A percentile compares a stretch with the other conserved stretches of the same genome.
phyloP scores from a whole-genome alignment of 169 alveolate genomes.

The Plasmodium chabaudi region DNA sequence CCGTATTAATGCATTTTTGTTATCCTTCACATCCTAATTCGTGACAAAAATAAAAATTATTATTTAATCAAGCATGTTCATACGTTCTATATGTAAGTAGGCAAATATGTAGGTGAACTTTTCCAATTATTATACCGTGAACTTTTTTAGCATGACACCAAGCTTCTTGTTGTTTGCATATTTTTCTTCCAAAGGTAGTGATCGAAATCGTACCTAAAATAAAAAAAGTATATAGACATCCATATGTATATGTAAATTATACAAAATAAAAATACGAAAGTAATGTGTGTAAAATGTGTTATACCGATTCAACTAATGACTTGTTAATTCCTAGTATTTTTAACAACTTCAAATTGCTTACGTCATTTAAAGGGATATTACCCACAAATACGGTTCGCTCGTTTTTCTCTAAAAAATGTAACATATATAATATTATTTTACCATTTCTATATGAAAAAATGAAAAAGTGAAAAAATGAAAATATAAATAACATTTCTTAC shows the following conservation, averaged over 20 bases:
- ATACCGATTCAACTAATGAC: constrained; percentile 62
- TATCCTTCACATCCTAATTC: constrained; percentile 47
- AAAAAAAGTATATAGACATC: not conserved
- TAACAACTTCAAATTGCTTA: constrained; percentile 6
- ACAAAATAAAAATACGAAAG: not conserved
- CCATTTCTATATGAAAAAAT: not conserved
- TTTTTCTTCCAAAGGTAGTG: constrained; percentile 39
- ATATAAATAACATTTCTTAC: not conserved
- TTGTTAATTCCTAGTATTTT: constrained; percentile 11
- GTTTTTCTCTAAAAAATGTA: constrained; percentile 3
- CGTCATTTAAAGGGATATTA: constrained; percentile 24
- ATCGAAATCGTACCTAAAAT: constrained; percentile 42
- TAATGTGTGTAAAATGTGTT: too few species aligned
- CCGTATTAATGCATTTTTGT: constrained; percentile 30
- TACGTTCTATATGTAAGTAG: not conserved
- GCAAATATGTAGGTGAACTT: not conserved
- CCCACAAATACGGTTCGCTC: constrained; percentile 64
- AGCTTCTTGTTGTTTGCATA: constrained; percentile 26
- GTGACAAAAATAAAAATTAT: not conserved
- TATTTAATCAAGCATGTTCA: not conserved
- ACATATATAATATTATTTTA: not conserved
- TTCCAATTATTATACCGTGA: constrained; percentile 18
- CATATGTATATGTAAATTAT: not conserved
- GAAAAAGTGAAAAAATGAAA: not conserved
- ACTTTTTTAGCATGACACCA: constrained; percentile 27